Evolutionary conservation across 75 land plant species (phyloP).

Genomic region (Selaginella tamariscina): DNA sequence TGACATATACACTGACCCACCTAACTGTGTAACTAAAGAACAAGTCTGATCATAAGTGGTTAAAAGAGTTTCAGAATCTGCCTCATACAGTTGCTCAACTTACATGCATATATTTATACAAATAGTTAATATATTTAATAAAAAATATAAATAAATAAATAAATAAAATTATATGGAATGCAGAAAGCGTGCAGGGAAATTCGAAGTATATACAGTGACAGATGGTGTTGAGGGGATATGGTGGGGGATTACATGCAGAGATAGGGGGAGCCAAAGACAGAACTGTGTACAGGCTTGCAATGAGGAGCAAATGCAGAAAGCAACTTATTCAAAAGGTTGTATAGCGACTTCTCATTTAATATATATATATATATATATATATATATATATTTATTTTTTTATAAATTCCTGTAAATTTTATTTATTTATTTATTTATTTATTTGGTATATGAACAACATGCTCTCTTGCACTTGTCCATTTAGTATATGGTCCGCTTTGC

Average conservation of each 20-base stretch:
- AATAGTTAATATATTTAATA: neutral
- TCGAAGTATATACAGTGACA: neutral
- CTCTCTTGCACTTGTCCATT: slow-evolving; percentile 3
- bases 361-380: too few species aligned
- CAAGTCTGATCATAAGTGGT: too few species aligned
- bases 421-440: neutral
- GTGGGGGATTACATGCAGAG: neutral
- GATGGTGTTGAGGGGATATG: neutral
- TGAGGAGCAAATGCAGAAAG: neutral
- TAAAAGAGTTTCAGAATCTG: too few species aligned
- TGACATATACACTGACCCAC: too few species aligned
- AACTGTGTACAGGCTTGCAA: neutral
- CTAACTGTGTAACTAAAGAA: too few species aligned
- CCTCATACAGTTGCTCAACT: too few species aligned
- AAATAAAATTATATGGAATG: neutral
- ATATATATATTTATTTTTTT: neutral
- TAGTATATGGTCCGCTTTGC: neutral
- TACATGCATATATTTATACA: neutral
- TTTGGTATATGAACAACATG: neutral
- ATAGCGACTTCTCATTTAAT: neutral
- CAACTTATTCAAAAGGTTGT: neutral
- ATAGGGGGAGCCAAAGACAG: neutral
- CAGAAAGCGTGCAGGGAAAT: neutral
- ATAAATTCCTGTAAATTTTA: neutral
- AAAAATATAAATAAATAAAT: neutral